Percentiles rank a stretch among this genome's conserved stretches.
These are phyloP conservation scores for Cardamine chenopodiifolia DNA, from an alignment of 345 rosid genomes.

Conservation along the genomic window DNA sequence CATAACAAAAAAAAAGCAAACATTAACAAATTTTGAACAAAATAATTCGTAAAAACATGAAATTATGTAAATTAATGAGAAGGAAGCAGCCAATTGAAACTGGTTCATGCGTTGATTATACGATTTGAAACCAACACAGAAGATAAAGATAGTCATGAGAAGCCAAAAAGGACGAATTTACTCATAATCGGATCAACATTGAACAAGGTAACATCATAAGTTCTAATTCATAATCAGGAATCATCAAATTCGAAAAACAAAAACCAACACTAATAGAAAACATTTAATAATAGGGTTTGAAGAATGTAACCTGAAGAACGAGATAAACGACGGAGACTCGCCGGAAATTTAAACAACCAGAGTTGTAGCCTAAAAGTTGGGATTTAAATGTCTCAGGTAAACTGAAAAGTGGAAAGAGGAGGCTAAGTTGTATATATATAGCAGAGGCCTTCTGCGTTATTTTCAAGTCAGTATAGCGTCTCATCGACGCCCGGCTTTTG, in stretches of 20 bases:
- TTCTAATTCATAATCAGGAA: neutral
- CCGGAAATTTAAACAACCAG: neutral
- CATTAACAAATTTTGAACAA: neutral
- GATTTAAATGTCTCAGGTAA: neutral
- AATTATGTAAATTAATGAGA: neutral
- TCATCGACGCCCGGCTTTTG: neutral
- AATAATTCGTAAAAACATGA: neutral
- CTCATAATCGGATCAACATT: neutral
- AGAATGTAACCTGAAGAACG: constrained; percentile 17
- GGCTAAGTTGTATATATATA: neutral
- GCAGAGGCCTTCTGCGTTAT: constrained; percentile 4
- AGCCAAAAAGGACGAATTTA: neutral
- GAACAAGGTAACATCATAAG: neutral
- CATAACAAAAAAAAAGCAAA: neutral
- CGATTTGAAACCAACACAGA: neutral
- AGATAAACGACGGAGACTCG: constrained; percentile 18
- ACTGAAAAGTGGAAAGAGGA: neutral
- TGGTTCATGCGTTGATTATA: neutral
- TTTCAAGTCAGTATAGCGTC: constrained; percentile 19
- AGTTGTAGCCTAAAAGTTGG: neutral
- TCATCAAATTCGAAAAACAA: constrained; percentile 1
- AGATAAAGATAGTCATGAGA: neutral
- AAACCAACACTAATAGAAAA: constrained; percentile 7
- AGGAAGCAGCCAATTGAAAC: neutral
- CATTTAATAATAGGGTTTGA: neutral